Evolutionary conservation across 164 flowering plant species (phyloP), one percentile per base, ranked within the genome.

Genomic region (Aristolochia contorta): DNA sequence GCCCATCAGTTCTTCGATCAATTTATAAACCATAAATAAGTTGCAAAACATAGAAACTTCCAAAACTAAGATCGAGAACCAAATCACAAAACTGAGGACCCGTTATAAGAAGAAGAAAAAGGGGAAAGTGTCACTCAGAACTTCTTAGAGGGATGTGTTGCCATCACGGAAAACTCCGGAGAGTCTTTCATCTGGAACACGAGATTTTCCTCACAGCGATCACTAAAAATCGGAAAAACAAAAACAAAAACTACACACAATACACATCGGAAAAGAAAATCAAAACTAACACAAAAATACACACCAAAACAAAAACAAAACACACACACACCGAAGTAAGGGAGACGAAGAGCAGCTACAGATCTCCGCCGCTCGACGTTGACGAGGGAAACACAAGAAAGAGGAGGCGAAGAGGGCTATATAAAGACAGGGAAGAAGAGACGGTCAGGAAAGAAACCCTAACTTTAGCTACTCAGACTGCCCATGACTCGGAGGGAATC

Each of bases 141-240:
- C 75, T 71, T 71, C 75, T 71, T 71, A 71, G 68, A 71, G 75
- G 69, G 66, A 56, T 67, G 71, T 67, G 68, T 45, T 56, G 32
- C 75, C 71, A 21, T 67, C 75, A 71, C 58, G 27, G 63, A 67
- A 46, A 48, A 33, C 55, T 57, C 43, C 46, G 24, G 23, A 48
- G 49, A 55, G 58, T 37, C 30, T 46, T 55, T 51, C 58, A 19
- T 67, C 67, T 60, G 67, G 71, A 8, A 66, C 74, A 67, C 67
- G 16, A 56, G 16, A 7, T 18, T 12, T 65, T 70, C 73, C 46
- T 70, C 73, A 70, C 27, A 21, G 73, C 63, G 12, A 48, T 1
- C 16, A 43, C 6, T 0, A 21, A 2, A 33, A 3, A 2, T 47
- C 15, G 47, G 16, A 19, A 20, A 48, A 46, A n/a, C n/a, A 6